phyloP scores from a whole-genome alignment of 768 basidiomycete species.

The Suillus hirtellus region DNA sequence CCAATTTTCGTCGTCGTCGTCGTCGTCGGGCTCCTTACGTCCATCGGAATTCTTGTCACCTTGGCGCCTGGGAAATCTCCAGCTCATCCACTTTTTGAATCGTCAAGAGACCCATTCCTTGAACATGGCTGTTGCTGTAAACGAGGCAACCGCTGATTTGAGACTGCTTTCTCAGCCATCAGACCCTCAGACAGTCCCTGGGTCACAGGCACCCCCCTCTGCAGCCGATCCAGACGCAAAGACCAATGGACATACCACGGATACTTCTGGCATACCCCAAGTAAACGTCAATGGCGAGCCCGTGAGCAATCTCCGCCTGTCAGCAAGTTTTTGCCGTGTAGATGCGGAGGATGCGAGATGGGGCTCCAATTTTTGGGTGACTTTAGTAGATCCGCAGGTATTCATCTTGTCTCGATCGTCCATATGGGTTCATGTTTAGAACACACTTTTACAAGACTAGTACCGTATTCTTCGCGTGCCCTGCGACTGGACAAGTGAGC shows the following conservation, averaged over 20 bases:
- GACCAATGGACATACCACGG: constrained; percentile 14
- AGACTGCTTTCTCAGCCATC: constrained; percentile 12
- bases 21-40: not conserved
- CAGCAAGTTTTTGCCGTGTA: constrained; percentile 21
- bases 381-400: constrained; percentile 88
- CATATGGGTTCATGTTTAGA: constrained; percentile 14
- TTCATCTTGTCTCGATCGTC: constrained; percentile 15
- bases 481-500: constrained; percentile 86
- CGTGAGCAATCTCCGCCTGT: constrained; percentile 32
- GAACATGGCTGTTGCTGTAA: constrained; percentile 3
- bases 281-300: constrained; percentile 38
- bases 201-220: constrained; percentile 11
- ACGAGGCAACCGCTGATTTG: constrained; percentile 20
- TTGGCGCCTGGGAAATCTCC: constrained; percentile 4
- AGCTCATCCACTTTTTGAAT: not conserved
- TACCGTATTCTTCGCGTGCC: constrained; percentile 88
- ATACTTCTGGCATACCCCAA: constrained; percentile 30
- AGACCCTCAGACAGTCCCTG: not conserved
- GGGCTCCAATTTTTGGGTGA: constrained; percentile 95
- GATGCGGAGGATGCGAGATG: constrained; percentile 54
- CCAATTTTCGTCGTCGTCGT: not conserved
- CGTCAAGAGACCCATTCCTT: not conserved
- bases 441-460: constrained; percentile 40
- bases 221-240: constrained; percentile 13
- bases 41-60: not conserved